A percentile compares a stretch with the other conserved stretches of the same genome.
Conservation (phyloP, 2,329 filamentous ascomycete species). For the Penicillium sp. region DNA sequence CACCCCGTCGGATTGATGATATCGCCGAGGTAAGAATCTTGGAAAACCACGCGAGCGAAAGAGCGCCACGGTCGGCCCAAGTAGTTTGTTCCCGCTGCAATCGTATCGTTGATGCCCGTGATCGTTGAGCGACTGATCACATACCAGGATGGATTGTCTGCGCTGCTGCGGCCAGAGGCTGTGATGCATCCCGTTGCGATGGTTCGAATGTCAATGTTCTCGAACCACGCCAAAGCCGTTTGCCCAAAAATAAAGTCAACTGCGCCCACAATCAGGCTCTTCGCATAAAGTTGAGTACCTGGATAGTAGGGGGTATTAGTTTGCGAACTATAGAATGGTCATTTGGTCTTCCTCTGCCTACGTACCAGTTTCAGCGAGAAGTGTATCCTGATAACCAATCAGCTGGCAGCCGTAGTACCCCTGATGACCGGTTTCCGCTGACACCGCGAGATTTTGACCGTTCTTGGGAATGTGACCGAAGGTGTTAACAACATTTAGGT, state of each 20-base stretch:
- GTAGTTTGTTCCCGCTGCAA: slow-evolving; percentile 2
- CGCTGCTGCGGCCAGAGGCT: slow-evolving; percentile 2
- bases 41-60: slow-evolving; percentile 15
- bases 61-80: slow-evolving; percentile 13
- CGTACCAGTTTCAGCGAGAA: slow-evolving; percentile 21
- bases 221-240: slow-evolving; percentile 32
- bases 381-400: slow-evolving; percentile 26
- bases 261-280: slow-evolving; percentile 26
- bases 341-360: background rate
- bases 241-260: slow-evolving; percentile 17
- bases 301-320: background rate
- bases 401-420: slow-evolving; percentile 24
- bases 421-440: slow-evolving; percentile 4
- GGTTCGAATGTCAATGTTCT: slow-evolving; percentile 32
- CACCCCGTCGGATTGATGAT: slow-evolving; percentile 20
- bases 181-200: slow-evolving; percentile 10
- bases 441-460: slow-evolving; percentile 6
- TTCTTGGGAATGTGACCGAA: slow-evolving; percentile 1
- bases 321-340: background rate
- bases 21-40: slow-evolving; percentile 12
- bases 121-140: slow-evolving; percentile 7
- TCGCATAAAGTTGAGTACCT: slow-evolving; percentile 24
- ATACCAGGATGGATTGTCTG: background rate
- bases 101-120: background rate
- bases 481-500: slow-evolving; percentile 1